Evolutionary conservation across 352 stramenopile species (phyloP), one percentile per base, ranked within the genome.

Genomic region (Albugo candida): DNA sequence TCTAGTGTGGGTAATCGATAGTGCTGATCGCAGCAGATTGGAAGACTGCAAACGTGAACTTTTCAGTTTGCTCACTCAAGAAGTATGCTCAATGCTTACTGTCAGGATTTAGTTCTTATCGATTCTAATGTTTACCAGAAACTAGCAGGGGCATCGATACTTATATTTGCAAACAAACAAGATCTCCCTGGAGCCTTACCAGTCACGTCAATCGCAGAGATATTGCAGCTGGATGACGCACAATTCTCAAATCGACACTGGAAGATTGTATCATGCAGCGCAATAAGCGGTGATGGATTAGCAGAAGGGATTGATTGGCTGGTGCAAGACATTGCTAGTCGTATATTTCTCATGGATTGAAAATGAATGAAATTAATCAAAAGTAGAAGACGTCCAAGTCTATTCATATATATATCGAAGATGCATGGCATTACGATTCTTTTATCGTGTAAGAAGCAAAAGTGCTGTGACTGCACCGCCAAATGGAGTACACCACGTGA

Each of bases 161-260:
- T 99, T 34, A 96, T 99, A 55, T 97, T 99, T 50, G 95, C 94
- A 27, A 99, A 99, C 75, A 99, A 99, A 58, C 93, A 98, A 59
- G 95, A 99, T 56, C 60, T 99, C 5, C 70, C 70, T 8, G 92
- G 93, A 1, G 91, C 94, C 19, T 60, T 98, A 11, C 70, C 70
- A 11, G 68, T 64, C 5, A 66, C 85, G 13, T 82, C 97, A 55
- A 98, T 99, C 56, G 81, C 74, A 12, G 56, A 88, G 36, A 63
- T 74, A 14, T 67, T 97, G 21, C 76, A 81, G 13, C 73, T 97
- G 49, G 65, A 63, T 38, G 76, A 69, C 4, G 63, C 74, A 35
- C 69, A 87, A 49, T 91, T 88, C 52, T 72, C 77, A 13, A 92
- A 88, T 50, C 67, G 77, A 38, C 73, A 86, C 59, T 89, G 77